Conservation (phyloP, 163 green algal species). For the Scenedesmus sp. region DNA sequence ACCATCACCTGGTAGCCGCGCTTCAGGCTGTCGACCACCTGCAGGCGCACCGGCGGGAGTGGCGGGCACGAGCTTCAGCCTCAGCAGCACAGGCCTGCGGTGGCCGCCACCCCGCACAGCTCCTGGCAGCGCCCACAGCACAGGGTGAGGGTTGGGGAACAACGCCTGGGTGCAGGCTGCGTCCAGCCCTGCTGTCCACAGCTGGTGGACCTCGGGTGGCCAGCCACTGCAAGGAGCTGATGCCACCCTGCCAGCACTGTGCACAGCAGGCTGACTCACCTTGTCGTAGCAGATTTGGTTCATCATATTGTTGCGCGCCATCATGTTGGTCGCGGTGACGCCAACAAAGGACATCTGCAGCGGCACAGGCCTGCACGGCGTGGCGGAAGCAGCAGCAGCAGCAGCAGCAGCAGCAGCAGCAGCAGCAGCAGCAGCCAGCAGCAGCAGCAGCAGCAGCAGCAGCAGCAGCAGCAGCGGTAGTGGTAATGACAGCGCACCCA, state of each 20-base stretch:
- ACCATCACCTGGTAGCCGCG: constrained; percentile 98
- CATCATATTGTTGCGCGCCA: constrained; percentile 87
- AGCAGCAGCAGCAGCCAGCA: not conserved
- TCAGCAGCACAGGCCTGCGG: not conserved
- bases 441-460: not conserved
- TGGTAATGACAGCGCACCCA: not conserved
- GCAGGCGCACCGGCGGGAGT: not conserved
- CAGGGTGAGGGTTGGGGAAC: no score
- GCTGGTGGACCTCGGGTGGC: no score
- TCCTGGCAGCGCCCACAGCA: no score
- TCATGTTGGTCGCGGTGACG: constrained; percentile 92
- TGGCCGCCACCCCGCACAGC: no score
- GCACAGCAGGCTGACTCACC: constrained; percentile 58
- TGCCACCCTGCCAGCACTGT: not conserved
- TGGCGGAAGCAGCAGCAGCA: not conserved
- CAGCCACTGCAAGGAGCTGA: not conserved
- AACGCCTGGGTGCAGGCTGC: no score
- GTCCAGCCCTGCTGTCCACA: no score
- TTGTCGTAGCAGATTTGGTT: constrained; percentile 97
- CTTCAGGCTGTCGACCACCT: constrained; percentile 87
- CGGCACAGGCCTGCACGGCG: constrained; percentile 91
- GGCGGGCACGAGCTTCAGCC: not conserved
- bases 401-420: not conserved
- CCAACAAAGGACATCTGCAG: constrained; percentile 94
- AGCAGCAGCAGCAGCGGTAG: not conserved